These are phyloP conservation scores for Hymenoscyphus infarciens DNA, from an alignment of 2,329 filamentous ascomycete species.

Conservation along the genomic window DNA sequence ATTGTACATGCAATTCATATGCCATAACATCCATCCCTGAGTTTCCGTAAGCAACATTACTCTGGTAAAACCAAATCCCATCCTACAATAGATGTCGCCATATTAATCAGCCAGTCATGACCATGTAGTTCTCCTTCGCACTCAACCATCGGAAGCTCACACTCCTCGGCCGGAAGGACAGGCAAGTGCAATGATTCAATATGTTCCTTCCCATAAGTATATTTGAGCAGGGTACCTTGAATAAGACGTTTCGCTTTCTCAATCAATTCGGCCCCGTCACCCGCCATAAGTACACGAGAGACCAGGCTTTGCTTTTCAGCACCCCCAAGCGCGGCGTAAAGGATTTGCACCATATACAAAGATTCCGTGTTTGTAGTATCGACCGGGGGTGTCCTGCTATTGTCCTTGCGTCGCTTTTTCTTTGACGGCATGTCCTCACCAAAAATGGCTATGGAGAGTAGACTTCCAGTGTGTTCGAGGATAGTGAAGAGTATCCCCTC, in stretches of 20 bases:
- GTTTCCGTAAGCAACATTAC: background rate
- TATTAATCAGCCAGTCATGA: slow-evolving; percentile 19
- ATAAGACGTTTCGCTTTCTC: slow-evolving; percentile 21
- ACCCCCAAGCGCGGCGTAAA: slow-evolving; percentile 27
- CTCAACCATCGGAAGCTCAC: background rate
- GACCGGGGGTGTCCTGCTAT: background rate
- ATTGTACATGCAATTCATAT: background rate
- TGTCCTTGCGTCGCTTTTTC: slow-evolving; percentile 24
- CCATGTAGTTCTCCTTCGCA: slow-evolving; percentile 7
- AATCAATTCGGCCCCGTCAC: background rate
- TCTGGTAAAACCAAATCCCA: slow-evolving; percentile 18
- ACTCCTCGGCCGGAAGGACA: slow-evolving; percentile 14
- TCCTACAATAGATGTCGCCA: slow-evolving; percentile 18
- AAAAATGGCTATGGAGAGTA: slow-evolving; percentile 41
- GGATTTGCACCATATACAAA: slow-evolving; percentile 27
- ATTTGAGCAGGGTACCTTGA: slow-evolving; percentile 28
- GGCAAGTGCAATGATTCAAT: slow-evolving; percentile 24
- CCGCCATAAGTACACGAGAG: slow-evolving; percentile 19
- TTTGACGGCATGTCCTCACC: slow-evolving; percentile 32
- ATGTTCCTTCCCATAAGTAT: slow-evolving; percentile 21
- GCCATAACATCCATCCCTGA: too few species aligned
- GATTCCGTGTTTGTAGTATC: slow-evolving; percentile 16
- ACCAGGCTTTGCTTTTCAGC: slow-evolving; percentile 20
- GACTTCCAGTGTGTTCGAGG: slow-evolving; percentile 39
- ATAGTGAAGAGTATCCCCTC: slow-evolving; percentile 41